These are phyloP conservation scores for Ophiosphaerella korrae DNA, from an alignment of 2,329 filamentous ascomycete genomes.

Conservation along the genomic window DNA sequence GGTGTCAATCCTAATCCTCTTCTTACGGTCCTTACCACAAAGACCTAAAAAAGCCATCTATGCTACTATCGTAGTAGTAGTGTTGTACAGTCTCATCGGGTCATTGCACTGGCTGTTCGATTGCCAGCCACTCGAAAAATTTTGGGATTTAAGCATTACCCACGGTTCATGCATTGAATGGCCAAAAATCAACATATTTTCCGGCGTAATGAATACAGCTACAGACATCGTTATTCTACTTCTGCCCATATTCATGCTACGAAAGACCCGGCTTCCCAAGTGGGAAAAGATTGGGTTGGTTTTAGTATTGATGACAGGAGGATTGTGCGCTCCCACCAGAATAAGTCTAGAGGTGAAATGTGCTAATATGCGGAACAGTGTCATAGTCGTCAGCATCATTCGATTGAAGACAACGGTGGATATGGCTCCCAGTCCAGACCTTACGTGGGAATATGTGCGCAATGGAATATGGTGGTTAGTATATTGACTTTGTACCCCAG, in stretches of 20 bases:
- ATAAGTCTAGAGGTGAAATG: background rate
- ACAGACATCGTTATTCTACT: slow-evolving; percentile 5
- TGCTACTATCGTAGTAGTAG: slow-evolving; percentile 2
- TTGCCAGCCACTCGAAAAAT: slow-evolving; percentile 6
- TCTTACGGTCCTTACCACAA: slow-evolving; percentile 4
- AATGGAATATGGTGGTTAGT: slow-evolving; percentile 8
- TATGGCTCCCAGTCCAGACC: slow-evolving; percentile 4
- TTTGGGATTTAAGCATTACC: slow-evolving; percentile 4
- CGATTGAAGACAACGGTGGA: slow-evolving; percentile 6
- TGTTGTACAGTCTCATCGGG: slow-evolving; percentile 6
- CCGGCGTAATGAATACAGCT: slow-evolving; percentile 5
- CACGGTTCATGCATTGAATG: slow-evolving; percentile 4
- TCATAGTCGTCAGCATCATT: slow-evolving; percentile 4
- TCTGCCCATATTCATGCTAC: slow-evolving; percentile 5
- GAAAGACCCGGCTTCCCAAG: slow-evolving; percentile 3
- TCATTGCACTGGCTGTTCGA: slow-evolving; percentile 4
- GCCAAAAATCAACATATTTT: slow-evolving; percentile 5
- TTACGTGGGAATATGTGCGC: slow-evolving; percentile 3
- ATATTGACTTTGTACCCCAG: background rate
- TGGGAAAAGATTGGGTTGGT: slow-evolving; percentile 6
- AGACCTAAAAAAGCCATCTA: slow-evolving; percentile 6
- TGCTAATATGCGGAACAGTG: slow-evolving; percentile 4
- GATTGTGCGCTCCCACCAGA: background rate
- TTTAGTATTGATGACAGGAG: slow-evolving; percentile 4
- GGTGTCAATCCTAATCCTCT: slow-evolving; percentile 7